Evolutionary conservation across 805 yeast species (phyloP).

Genomic region (Candida maris): DNA sequence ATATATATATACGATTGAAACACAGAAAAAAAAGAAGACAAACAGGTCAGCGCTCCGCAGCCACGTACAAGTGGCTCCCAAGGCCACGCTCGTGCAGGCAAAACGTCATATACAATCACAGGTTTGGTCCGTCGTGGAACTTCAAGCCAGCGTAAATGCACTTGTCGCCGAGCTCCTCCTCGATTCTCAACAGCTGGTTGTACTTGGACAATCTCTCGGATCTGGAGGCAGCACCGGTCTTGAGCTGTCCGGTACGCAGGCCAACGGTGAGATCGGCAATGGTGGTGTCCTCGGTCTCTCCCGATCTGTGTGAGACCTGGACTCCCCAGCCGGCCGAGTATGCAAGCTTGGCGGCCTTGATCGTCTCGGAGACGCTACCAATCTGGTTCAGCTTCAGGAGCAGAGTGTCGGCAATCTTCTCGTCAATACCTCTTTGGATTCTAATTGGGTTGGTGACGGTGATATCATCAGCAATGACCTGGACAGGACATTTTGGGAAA

Average conservation of each 20-base stretch:
- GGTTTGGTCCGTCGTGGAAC: no score
- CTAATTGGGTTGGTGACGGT: slow-evolving; percentile 96
- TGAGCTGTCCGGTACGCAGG: slow-evolving; percentile 95
- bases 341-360: slow-evolving; percentile 91
- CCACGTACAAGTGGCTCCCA: no score
- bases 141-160: slow-evolving; percentile 89
- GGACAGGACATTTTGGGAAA: slow-evolving; percentile 67
- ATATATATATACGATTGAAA: no score
- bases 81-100: no score
- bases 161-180: slow-evolving; percentile 96
- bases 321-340: slow-evolving; percentile 97
- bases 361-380: slow-evolving; percentile 92
- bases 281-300: slow-evolving; percentile 97
- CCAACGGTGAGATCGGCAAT: slow-evolving; percentile 97
- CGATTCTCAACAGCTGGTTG: slow-evolving; percentile 96
- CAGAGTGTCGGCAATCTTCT: slow-evolving; percentile 90
- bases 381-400: slow-evolving; percentile 97
- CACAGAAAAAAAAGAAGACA: no score
- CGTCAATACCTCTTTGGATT: slow-evolving; percentile 90
- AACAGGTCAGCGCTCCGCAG: no score
- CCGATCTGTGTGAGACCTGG: slow-evolving; percentile 99
- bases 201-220: slow-evolving; percentile 98
- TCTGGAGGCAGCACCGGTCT: slow-evolving; percentile 99
- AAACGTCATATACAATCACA: no score
- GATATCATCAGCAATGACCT: slow-evolving; percentile 95